Percentiles rank a stretch among this genome's conserved stretches.
These are phyloP conservation scores for Breviolum minutum DNA, from an alignment of 73 alveolate species.

Conservation along the genomic window DNA sequence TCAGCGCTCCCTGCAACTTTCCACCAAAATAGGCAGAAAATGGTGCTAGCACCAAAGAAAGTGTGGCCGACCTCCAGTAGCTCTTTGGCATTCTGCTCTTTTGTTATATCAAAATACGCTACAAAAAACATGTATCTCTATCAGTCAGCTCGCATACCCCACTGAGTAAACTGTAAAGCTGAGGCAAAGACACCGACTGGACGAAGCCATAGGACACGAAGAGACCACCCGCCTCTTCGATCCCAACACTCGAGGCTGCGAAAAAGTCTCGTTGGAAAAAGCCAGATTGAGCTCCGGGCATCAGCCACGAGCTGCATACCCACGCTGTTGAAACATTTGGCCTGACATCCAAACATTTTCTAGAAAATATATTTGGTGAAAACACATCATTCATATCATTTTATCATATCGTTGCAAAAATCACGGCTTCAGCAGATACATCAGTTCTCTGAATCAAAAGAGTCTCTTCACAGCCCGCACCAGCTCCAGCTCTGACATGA, in stretches of 20 bases:
- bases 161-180: background rate
- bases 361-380: background rate
- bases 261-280: no score
- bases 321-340: slow-evolving; percentile 59
- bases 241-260: background rate
- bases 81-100: background rate
- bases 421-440: background rate
- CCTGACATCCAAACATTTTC: background rate
- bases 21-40: slow-evolving; percentile 80
- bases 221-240: slow-evolving; percentile 67
- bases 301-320: slow-evolving; percentile 91
- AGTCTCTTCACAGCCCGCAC: background rate
- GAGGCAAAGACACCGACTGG: slow-evolving; percentile 42
- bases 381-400: background rate
- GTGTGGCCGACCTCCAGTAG: slow-evolving; percentile 59
- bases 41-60: slow-evolving; percentile 68
- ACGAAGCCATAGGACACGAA: slow-evolving; percentile 67
- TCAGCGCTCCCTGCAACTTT: slow-evolving; percentile 53
- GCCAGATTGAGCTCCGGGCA: background rate
- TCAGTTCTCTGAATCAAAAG: no score
- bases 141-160: no score
- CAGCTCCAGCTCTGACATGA: slow-evolving; percentile 89
- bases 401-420: background rate
- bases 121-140: background rate
- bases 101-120: no score